Conservation (phyloP, 805 yeast genomes). For the Clavispora santaluciae region DNA sequence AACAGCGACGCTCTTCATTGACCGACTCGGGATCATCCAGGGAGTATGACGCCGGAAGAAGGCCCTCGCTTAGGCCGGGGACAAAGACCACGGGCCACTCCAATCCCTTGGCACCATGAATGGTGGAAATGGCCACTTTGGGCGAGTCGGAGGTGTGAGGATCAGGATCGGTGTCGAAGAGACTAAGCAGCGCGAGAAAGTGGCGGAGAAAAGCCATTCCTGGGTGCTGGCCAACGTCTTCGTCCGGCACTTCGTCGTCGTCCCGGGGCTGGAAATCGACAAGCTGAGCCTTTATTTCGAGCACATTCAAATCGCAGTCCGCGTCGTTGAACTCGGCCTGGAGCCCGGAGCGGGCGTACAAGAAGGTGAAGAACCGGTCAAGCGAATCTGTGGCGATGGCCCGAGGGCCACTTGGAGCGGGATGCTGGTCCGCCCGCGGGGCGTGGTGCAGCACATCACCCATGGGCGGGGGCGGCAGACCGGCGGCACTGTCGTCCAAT, state of each 20-base stretch:
- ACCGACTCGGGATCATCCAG: slow-evolving; percentile 25
- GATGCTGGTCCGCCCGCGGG: too few species aligned
- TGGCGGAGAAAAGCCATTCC: slow-evolving; percentile 7
- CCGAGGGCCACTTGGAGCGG: too few species aligned
- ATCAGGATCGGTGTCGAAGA: slow-evolving; percentile 18
- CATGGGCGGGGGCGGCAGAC: too few species aligned
- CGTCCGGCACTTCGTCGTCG: slow-evolving; percentile 17
- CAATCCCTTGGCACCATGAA: slow-evolving; percentile 89
- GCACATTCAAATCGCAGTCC: slow-evolving; percentile 30
- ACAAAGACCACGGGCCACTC: slow-evolving; percentile 94
- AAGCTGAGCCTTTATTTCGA: slow-evolving; percentile 37
- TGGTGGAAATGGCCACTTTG: slow-evolving; percentile 58
- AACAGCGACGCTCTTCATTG: slow-evolving; percentile 77
- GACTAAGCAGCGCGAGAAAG: slow-evolving; percentile 13
- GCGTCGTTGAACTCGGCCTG: slow-evolving; percentile 24
- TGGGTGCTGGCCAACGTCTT: neutral
- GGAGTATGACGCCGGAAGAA: slow-evolving; percentile 57
- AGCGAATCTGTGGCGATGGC: too few species aligned
- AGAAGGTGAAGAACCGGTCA: slow-evolving; percentile 18
- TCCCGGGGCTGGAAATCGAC: slow-evolving; percentile 26
- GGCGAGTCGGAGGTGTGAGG: slow-evolving; percentile 18
- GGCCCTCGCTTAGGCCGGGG: slow-evolving; percentile 64
- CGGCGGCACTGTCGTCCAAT: neutral
- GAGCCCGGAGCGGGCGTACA: slow-evolving; percentile 28
- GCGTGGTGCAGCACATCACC: too few species aligned